Base-by-base conservation (phyloP, 23 red algal genomes). In the Gracilaria caudata region DNA sequence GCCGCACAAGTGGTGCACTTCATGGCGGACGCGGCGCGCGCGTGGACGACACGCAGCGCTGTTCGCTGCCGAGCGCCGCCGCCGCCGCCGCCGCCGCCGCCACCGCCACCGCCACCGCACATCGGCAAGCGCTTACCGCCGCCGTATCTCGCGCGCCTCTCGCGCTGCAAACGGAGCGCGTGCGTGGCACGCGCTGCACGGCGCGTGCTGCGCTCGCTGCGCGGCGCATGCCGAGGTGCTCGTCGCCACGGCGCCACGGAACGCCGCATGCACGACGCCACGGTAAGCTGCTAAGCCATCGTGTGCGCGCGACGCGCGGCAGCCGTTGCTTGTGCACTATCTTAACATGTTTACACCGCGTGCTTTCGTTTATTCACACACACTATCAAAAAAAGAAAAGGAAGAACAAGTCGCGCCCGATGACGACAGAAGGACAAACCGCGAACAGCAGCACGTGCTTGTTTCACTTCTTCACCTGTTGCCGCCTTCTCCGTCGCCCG, bases 241-340 rank as follows among this genome's bases (percentile, higher is more conserved):
- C 40, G 2, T 6, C 20, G 39, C 39, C n/a, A 47, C 70, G 70
- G 21, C 61, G 28, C 29, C 61, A 36, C 29, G 29, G 57, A 66
- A 66, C 61, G 61, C 30, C 6, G 30, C 29, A 66, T 30, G 61
- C 7, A 11, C 8, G 12, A 45, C 26, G 26, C 26, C 29, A 66
- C 61, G 61, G 61, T 66, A 66, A 66, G 61, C 61, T 66, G 30
- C 61, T 66, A 24, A 29, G 23, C 57, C 23, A 17, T 21, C 53
- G 53, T 21, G 53, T 16, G 3, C 9, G 3, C 21, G 53, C 17
- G 13, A 3, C 13, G 53, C 53, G 16, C 53, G 53, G 53, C 53
- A 3, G 53, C 53, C 53, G 13, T 21, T 13, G 21, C 53, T n/a
- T n/a, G n/a, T n/a, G n/a, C n/a, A n/a, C n/a, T n/a, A n/a, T 4